These are phyloP conservation scores for Talaromyces thailandensis DNA, from an alignment of 495 filamentous ascomycete species.

Conservation along the genomic window DNA sequence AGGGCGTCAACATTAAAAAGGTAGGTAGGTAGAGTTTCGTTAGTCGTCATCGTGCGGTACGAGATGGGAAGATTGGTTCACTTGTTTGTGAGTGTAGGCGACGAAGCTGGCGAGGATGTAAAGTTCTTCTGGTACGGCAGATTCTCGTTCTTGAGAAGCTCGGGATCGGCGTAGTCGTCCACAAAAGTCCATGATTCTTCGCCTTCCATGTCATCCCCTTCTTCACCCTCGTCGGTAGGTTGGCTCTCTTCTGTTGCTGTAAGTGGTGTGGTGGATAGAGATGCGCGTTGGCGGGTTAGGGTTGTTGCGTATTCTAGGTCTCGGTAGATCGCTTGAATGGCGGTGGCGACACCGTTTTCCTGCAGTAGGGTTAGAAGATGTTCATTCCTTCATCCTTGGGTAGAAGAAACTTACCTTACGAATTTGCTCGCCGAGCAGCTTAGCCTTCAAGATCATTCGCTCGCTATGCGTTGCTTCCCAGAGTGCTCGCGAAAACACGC, in stretches of 20 bases:
- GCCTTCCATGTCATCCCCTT: slow-evolving; percentile 44
- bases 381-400: background rate
- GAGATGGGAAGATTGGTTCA: background rate
- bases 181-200: slow-evolving; percentile 71
- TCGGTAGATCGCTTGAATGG: slow-evolving; percentile 88
- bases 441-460: slow-evolving; percentile 82
- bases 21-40: background rate
- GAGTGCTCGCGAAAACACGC: slow-evolving; percentile 71
- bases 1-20: background rate
- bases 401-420: slow-evolving; percentile 53
- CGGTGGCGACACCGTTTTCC: slow-evolving; percentile 83
- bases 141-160: slow-evolving; percentile 30
- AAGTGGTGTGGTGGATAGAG: slow-evolving; percentile 31
- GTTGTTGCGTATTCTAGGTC: slow-evolving; percentile 94
- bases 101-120: background rate
- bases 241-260: slow-evolving; percentile 20
- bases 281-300: slow-evolving; percentile 57
- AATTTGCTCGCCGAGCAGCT: slow-evolving; percentile 74
- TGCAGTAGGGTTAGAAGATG: slow-evolving; percentile 19
- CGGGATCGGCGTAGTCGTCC: slow-evolving; percentile 53
- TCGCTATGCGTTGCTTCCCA: slow-evolving; percentile 86
- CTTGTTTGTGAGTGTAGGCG: background rate
- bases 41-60: background rate
- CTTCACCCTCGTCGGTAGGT: slow-evolving; percentile 25
- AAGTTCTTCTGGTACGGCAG: slow-evolving; percentile 8